Conservation (phyloP, 371 early-diverging fungal species). For the Rhizopus sp. region DNA sequence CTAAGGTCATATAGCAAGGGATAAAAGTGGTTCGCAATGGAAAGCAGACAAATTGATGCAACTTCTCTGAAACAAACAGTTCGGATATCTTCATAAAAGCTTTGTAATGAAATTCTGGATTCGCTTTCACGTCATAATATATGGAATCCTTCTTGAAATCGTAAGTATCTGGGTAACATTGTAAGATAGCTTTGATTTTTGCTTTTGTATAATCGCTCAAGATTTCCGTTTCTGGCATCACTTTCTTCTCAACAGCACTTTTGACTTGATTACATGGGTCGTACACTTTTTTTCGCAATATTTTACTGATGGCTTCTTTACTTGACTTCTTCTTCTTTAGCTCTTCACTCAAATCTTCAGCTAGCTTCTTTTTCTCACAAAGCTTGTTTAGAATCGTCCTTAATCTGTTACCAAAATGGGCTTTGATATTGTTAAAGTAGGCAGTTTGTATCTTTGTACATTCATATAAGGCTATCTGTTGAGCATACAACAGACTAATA, state of each 20-base stretch:
- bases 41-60: too few species aligned
- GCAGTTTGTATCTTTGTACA: conserved; percentile 9
- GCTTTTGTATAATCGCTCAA: too few species aligned
- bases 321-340: neutral
- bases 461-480: conserved; percentile 7
- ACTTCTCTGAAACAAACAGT: neutral
- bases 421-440: conserved; percentile 6
- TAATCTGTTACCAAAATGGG: conserved; percentile 5
- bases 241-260: neutral
- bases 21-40: too few species aligned
- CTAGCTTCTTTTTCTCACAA: neutral
- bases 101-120: conserved; percentile 1
- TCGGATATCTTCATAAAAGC: neutral
- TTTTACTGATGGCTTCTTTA: neutral
- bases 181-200: neutral
- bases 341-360: neutral
- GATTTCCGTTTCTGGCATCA: neutral
- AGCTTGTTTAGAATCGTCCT: neutral
- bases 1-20: too few species aligned
- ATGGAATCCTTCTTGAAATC: conserved; percentile 1
- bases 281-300: neutral
- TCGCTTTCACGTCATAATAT: neutral
- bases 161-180: neutral
- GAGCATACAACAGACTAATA: too few species aligned
- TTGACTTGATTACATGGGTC: conserved; percentile 1